Evolutionary conservation across 345 rosid genomes (phyloP), one percentile per base, ranked within the genome.

Genomic region (Moricandia arvensis): DNA sequence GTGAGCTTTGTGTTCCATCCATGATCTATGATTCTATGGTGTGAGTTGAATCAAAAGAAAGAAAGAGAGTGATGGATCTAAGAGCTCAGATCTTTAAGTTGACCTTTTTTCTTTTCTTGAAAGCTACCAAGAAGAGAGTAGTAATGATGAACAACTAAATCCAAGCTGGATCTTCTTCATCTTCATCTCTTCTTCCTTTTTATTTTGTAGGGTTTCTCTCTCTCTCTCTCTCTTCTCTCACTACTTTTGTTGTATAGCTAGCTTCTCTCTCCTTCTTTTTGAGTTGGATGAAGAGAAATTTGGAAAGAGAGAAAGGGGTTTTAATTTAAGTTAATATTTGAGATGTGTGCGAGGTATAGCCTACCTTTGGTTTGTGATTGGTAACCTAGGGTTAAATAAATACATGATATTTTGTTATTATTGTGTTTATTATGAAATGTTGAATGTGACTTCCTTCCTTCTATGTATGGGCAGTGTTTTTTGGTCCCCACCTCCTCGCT

Each of bases 1-100:
- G 90, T 35, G 96, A 85, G 80, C 75, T 79, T 66, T 89, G 97
- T 78, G 81, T 65, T 59, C 91, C 91, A 63, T 93, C 97, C 97
- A 93, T 93, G 29, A 33, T 58, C 64, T 38, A 27, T 63, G 60
- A 26, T 64, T 77, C 11, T 31, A 69, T 69, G 68, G 18, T 26
- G 33, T 12, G 49, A 57, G 60, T 15, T 75, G 55, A 29, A 75
- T 69, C 41, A 29, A 69, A 34, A 63, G 8, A 53, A 11, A 31
- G 43, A 69, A 69, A 69, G 70, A 74, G 55, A 49, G 31, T 34
- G 43, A 49, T 64, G 18, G 77, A 78, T 71, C 41, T 59, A 34
- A 38, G 77, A 72, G 16, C 31, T 16, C 57, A 68, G 31, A 26
- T 68, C 72, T 62, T 60, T n/a, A 10, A 38, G 69, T 79, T 66